Evolutionary conservation across 495 filamentous ascomycete species (phyloP).

Genomic region (Aspergillus haitiensis): DNA sequence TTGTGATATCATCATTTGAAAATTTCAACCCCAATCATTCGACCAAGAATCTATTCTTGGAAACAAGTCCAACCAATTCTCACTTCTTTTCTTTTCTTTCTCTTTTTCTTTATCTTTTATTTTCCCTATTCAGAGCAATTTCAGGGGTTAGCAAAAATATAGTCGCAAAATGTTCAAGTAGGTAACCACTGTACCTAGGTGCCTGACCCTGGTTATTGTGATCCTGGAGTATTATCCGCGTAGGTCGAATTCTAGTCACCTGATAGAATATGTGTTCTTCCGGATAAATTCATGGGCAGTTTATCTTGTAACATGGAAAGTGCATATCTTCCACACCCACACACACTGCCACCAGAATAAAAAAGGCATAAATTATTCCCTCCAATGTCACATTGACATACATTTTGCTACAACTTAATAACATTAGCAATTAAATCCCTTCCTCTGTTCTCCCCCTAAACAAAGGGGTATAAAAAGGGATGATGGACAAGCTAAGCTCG

Average conservation of each 20-base stretch:
- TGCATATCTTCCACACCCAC: no score
- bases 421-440: no score
- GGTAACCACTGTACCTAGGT: no score
- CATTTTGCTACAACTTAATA: no score
- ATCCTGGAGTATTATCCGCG: not conserved
- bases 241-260: not conserved
- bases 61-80: conserved; percentile 3
- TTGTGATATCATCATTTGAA: not conserved
- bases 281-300: not conserved
- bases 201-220: not conserved
- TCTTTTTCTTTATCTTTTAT: not conserved
- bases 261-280: not conserved
- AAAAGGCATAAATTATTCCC: no score
- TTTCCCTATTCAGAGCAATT: not conserved
- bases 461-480: not conserved
- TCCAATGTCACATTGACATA: no score
- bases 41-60: conserved; percentile 12
- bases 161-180: no score
- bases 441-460: not conserved
- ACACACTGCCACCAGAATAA: no score
- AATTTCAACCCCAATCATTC: not conserved
- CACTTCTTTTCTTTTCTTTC: not conserved
- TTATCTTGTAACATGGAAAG: no score
- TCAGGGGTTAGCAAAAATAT: not conserved
- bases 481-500: not conserved